Evolutionary conservation across 2,329 filamentous ascomycete genomes (phyloP).

Genomic region (Aspergillus transmontanensis): DNA sequence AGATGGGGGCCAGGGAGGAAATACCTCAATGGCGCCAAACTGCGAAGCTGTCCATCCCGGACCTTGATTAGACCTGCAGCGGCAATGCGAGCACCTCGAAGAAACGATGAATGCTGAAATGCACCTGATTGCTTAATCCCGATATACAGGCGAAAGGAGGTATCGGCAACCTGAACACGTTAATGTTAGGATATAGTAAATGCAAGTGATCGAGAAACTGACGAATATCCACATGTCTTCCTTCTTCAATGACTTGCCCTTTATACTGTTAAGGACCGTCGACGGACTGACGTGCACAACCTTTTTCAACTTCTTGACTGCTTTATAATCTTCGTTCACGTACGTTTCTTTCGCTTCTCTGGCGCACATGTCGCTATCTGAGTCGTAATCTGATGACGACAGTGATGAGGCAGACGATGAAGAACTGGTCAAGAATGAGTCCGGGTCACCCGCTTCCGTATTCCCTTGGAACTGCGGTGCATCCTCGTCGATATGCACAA

Average conservation of each 20-base stretch:
- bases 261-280: constrained; percentile 75
- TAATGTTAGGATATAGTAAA: not conserved
- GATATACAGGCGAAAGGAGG: constrained; percentile 76
- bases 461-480: constrained; percentile 57
- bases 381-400: constrained; percentile 1
- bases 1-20: no score
- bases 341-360: constrained; percentile 57
- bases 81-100: constrained; percentile 78
- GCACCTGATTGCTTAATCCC: constrained; percentile 86
- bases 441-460: constrained; percentile 26
- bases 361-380: constrained; percentile 38
- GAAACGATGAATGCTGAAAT: constrained; percentile 89
- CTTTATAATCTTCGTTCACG: constrained; percentile 60
- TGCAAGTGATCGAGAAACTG: constrained; percentile 19
- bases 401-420: constrained; percentile 24
- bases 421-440: constrained; percentile 19
- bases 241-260: constrained; percentile 72
- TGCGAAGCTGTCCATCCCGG: constrained; percentile 74
- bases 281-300: constrained; percentile 69
- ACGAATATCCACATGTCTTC: constrained; percentile 94
- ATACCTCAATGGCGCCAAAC: constrained; percentile 63
- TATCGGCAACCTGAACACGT: constrained; percentile 60
- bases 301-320: constrained; percentile 63
- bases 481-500: constrained; percentile 64
- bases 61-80: constrained; percentile 85